Conservation (phyloP, 2,329 filamentous ascomycete genomes). For the Penicillium sp. region DNA sequence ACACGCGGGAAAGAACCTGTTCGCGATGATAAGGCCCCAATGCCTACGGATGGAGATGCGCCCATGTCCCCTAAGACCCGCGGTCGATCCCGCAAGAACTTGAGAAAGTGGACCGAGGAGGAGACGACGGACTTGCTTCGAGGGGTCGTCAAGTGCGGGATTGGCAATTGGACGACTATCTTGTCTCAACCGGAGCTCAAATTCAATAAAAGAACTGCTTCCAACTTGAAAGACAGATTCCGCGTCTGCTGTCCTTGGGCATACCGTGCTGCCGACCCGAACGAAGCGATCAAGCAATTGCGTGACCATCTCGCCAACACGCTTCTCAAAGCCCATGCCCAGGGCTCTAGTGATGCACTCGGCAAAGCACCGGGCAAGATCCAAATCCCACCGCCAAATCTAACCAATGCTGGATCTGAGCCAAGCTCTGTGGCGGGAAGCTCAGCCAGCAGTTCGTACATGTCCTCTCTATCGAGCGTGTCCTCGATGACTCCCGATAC, state of each 20-base stretch:
- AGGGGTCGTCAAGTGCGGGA: slow-evolving; percentile 58
- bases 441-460: slow-evolving; percentile 13
- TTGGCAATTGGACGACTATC: slow-evolving; percentile 63
- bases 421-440: slow-evolving; percentile 12
- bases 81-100: slow-evolving; percentile 47
- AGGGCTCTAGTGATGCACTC: slow-evolving; percentile 17
- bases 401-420: slow-evolving; percentile 14
- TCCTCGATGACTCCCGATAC: slow-evolving; percentile 17
- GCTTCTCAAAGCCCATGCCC: slow-evolving; percentile 30
- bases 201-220: slow-evolving; percentile 56
- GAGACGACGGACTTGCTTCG: slow-evolving; percentile 56
- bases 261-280: slow-evolving; percentile 38
- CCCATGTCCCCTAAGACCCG: slow-evolving; percentile 33
- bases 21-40: slow-evolving; percentile 2
- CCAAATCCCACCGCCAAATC: slow-evolving; percentile 25
- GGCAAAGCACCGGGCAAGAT: slow-evolving; percentile 18
- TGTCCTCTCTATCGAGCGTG: slow-evolving; percentile 17
- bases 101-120: slow-evolving; percentile 56
- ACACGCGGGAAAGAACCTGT: slow-evolving; percentile 8
- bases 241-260: slow-evolving; percentile 53
- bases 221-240: slow-evolving; percentile 61
- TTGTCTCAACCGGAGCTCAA: slow-evolving; percentile 53
- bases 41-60: slow-evolving; percentile 14
- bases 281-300: slow-evolving; percentile 36
- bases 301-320: slow-evolving; percentile 34